Evolutionary conservation across 2,329 filamentous ascomycete genomes (phyloP).

Genomic region (Aspergillus sclerotialis): DNA sequence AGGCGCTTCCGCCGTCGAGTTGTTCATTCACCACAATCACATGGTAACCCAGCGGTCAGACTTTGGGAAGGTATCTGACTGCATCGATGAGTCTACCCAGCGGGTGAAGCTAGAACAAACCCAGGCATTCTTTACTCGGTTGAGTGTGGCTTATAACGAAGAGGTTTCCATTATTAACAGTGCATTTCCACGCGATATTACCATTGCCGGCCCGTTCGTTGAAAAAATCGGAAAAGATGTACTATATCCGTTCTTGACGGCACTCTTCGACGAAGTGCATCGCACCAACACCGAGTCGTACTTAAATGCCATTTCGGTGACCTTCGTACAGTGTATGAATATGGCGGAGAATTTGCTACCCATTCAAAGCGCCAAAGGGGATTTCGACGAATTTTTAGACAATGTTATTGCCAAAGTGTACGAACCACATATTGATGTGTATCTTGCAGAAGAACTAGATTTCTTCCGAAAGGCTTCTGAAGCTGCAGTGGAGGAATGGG

Average conservation of each 20-base stretch:
- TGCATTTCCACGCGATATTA: slow-evolving; percentile 66
- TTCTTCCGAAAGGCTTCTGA: slow-evolving; percentile 73
- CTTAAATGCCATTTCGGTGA: slow-evolving; percentile 74
- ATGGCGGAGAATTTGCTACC: slow-evolving; percentile 66
- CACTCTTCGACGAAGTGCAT: slow-evolving; percentile 81
- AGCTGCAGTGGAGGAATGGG: slow-evolving; percentile 74
- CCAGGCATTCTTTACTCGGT: slow-evolving; percentile 67
- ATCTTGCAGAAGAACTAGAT: slow-evolving; percentile 84
- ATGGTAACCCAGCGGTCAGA: slow-evolving; percentile 68
- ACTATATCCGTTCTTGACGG: slow-evolving; percentile 76
- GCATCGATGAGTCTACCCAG: slow-evolving; percentile 63
- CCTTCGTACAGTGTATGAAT: slow-evolving; percentile 78
- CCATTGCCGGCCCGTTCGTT: slow-evolving; percentile 71
- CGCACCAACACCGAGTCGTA: slow-evolving; percentile 68
- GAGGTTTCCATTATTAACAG: slow-evolving; percentile 72
- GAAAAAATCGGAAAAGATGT: slow-evolving; percentile 76
- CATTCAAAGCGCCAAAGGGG: slow-evolving; percentile 52
- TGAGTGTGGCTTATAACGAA: slow-evolving; percentile 72
- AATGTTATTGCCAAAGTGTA: slow-evolving; percentile 67
- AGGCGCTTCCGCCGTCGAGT: slow-evolving; percentile 67
- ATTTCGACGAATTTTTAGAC: slow-evolving; percentile 59
- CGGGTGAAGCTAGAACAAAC: slow-evolving; percentile 72
- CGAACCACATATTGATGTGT: slow-evolving; percentile 88
- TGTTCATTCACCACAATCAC: slow-evolving; percentile 84
- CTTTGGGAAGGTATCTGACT: slow-evolving; percentile 70